A percentile compares a stretch with the other conserved stretches of the same genome.
Evolutionary conservation across 2,329 filamentous ascomycete genomes (phyloP).

Genomic region (Ascochyta clinopodiicola): DNA sequence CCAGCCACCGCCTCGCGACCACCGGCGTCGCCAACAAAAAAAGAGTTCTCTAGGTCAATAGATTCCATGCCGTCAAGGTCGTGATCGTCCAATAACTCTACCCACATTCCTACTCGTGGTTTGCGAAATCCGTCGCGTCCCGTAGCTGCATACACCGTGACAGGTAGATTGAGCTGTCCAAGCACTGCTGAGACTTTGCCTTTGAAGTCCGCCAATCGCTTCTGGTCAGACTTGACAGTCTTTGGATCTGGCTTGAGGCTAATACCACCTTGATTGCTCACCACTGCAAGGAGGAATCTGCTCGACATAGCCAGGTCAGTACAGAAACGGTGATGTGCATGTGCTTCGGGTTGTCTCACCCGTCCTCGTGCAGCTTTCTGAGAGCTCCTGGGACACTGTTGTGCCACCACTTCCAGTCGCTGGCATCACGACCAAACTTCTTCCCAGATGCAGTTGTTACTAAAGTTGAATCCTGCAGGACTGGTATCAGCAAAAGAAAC

Average conservation of each 20-base stretch:
- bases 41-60: constrained; percentile 73
- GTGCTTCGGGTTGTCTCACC: constrained; percentile 52
- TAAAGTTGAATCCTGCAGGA: constrained; percentile 79
- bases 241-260: constrained; percentile 77
- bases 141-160: constrained; percentile 86
- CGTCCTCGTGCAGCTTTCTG: constrained; percentile 72
- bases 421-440: constrained; percentile 71
- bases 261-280: constrained; percentile 90
- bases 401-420: constrained; percentile 97
- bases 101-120: constrained; percentile 89
- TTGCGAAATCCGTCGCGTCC: constrained; percentile 83
- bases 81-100: constrained; percentile 63
- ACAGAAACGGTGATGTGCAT: not conserved
- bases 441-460: constrained; percentile 82
- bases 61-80: constrained; percentile 57
- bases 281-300: constrained; percentile 76
- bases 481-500: constrained; percentile 13
- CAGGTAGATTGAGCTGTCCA: constrained; percentile 73
- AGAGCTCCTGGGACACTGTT: constrained; percentile 70
- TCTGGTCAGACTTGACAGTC: constrained; percentile 68
- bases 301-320: constrained; percentile 11
- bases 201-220: constrained; percentile 81
- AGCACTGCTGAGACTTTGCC: constrained; percentile 76
- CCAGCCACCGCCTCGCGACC: constrained; percentile 54
- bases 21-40: constrained; percentile 90